Evolutionary conservation across 2,329 filamentous ascomycete species (phyloP).

Genomic region (Botrytis galanthina): DNA sequence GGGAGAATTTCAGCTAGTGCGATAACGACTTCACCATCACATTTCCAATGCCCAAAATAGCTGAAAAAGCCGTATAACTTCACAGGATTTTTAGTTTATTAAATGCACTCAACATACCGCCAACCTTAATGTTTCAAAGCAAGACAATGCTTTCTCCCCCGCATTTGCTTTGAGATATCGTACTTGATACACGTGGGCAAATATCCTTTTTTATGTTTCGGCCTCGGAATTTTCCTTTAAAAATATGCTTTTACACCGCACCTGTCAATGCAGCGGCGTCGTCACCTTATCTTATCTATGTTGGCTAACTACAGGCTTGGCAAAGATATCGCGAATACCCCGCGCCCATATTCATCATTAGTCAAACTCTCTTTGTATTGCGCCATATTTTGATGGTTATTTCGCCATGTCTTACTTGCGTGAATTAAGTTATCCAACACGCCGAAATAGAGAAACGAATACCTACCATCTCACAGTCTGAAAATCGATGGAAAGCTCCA

Average conservation of each 20-base stretch:
- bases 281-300: neutral
- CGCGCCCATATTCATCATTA: neutral
- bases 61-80: neutral
- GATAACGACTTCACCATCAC: neutral
- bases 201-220: neutral
- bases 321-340: neutral
- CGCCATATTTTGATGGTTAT: neutral
- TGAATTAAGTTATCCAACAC: neutral
- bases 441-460: neutral
- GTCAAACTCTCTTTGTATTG: neutral
- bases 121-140: neutral
- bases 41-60: neutral
- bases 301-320: neutral
- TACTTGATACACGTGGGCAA: neutral
- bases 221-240: neutral
- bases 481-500: neutral
- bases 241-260: neutral
- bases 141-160: neutral
- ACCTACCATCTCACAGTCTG: neutral
- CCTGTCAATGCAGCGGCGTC: neutral
- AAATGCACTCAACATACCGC: neutral
- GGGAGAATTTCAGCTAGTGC: neutral
- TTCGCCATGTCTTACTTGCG: neutral
- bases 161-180: neutral
- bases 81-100: neutral